Conservation (phyloP, 2,329 filamentous ascomycete genomes). For the Penicillium sp. region DNA sequence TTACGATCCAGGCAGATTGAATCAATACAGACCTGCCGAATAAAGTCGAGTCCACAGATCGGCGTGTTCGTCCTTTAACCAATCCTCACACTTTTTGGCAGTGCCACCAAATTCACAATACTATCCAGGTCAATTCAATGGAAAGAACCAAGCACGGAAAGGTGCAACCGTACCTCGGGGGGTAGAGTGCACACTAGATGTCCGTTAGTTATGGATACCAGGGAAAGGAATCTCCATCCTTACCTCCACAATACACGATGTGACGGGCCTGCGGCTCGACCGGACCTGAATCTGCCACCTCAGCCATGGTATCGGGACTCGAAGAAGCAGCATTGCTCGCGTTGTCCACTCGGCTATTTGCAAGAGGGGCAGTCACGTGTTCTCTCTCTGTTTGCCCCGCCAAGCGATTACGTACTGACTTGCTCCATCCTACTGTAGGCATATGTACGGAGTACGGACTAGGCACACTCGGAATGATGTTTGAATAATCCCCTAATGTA, state of each 20-base stretch:
- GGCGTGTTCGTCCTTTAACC: slow-evolving; percentile 71
- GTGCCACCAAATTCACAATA: slow-evolving; percentile 99
- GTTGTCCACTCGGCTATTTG: neutral
- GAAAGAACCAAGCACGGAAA: neutral
- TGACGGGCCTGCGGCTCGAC: slow-evolving; percentile 48
- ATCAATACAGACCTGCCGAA: slow-evolving; percentile 65
- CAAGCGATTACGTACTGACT: too few species aligned
- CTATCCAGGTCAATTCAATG: slow-evolving; percentile 44
- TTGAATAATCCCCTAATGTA: too few species aligned
- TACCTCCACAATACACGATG: slow-evolving; percentile 58
- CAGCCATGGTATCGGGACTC: slow-evolving; percentile 27
- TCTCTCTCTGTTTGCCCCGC: too few species aligned
- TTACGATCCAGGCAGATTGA: too few species aligned
- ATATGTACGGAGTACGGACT: too few species aligned
- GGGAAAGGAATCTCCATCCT: slow-evolving; percentile 17
- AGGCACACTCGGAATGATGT: too few species aligned
- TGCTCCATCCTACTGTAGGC: too few species aligned
- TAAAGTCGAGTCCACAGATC: slow-evolving; percentile 73
- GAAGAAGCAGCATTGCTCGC: neutral
- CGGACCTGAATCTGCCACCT: slow-evolving; percentile 30
- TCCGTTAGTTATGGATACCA: slow-evolving; percentile 3
- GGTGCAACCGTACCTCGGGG: slow-evolving; percentile 53
- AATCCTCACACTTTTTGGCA: slow-evolving; percentile 93
- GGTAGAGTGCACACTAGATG: slow-evolving; percentile 57
- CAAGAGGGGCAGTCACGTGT: slow-evolving; percentile 1